Conservation (phyloP, 805 yeast genomes). For the Suhomyces tanzawaensis region DNA sequence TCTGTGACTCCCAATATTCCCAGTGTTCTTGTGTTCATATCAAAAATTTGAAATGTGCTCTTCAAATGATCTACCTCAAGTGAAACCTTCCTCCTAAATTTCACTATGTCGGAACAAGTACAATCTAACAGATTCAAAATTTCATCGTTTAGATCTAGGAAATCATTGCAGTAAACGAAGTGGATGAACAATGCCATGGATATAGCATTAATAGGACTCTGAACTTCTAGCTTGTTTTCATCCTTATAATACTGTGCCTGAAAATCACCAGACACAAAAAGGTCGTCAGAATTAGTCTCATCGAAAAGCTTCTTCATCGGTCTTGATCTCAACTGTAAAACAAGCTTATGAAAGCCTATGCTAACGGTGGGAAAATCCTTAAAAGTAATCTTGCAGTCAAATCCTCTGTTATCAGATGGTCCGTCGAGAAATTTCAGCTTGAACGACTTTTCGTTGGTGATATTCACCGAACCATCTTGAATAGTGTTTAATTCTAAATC, state of each 20-base stretch:
- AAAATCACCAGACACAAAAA: slow-evolving; percentile 23
- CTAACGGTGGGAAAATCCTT: slow-evolving; percentile 17
- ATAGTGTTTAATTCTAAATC: background rate
- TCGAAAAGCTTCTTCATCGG: slow-evolving; percentile 23
- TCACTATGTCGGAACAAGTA: background rate
- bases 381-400: slow-evolving; percentile 34
- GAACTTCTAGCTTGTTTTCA: slow-evolving; percentile 16
- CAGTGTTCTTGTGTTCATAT: background rate
- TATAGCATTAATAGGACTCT: slow-evolving; percentile 25
- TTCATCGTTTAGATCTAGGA: slow-evolving; percentile 4
- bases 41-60: slow-evolving; percentile 5
- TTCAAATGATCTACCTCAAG: slow-evolving; percentile 11
- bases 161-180: slow-evolving; percentile 37
- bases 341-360: slow-evolving; percentile 36
- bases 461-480: background rate
- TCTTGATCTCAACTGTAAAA: slow-evolving; percentile 32
- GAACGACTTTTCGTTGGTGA: background rate
- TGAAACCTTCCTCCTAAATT: slow-evolving; percentile 1
- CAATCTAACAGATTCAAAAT: slow-evolving; percentile 1
- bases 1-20: background rate
- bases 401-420: slow-evolving; percentile 21
- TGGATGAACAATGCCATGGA: slow-evolving; percentile 43
- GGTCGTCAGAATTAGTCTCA: slow-evolving; percentile 14
- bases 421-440: background rate
- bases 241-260: slow-evolving; percentile 21